Evolutionary conservation across 2,329 filamentous ascomycete genomes (phyloP).

Genomic region (Colletotrichum chrysophilum): DNA sequence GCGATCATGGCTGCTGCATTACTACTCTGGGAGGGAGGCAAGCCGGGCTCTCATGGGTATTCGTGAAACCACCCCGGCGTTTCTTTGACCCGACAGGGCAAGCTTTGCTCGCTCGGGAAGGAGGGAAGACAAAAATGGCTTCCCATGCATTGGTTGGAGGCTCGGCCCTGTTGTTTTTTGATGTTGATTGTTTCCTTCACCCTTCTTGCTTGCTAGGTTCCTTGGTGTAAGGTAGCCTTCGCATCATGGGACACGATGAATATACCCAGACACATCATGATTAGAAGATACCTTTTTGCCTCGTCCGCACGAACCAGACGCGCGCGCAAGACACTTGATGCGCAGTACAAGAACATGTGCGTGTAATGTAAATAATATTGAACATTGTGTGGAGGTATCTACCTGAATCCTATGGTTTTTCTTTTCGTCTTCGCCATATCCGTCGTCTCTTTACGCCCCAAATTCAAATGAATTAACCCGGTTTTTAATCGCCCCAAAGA

Average conservation of each 20-base stretch:
- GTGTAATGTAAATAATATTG: slow-evolving; percentile 4
- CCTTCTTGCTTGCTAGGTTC: background rate
- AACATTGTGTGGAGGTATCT: slow-evolving; percentile 8
- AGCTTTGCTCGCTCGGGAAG: background rate
- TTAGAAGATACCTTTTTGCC: background rate
- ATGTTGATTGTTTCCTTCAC: background rate
- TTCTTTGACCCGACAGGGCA: background rate
- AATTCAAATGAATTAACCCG: background rate
- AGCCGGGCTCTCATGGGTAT: background rate
- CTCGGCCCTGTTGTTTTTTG: background rate
- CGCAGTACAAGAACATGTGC: background rate
- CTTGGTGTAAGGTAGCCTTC: background rate
- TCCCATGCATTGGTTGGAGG: background rate
- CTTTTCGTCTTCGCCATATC: background rate
- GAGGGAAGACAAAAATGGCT: background rate
- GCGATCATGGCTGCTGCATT: slow-evolving; percentile 9
- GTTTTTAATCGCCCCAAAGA: slow-evolving; percentile 2
- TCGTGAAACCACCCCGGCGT: background rate
- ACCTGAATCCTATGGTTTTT: background rate
- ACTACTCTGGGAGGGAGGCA: background rate
- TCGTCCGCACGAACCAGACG: background rate
- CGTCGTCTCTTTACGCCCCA: slow-evolving; percentile 12
- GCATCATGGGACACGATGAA: slow-evolving; percentile 14
- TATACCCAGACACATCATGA: slow-evolving; percentile 21
- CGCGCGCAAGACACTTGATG: background rate